Percentiles rank a stretch among this genome's conserved stretches.
phyloP scores from a whole-genome alignment of 306 rosid species.

The Elaeagnus macrophylla region DNA sequence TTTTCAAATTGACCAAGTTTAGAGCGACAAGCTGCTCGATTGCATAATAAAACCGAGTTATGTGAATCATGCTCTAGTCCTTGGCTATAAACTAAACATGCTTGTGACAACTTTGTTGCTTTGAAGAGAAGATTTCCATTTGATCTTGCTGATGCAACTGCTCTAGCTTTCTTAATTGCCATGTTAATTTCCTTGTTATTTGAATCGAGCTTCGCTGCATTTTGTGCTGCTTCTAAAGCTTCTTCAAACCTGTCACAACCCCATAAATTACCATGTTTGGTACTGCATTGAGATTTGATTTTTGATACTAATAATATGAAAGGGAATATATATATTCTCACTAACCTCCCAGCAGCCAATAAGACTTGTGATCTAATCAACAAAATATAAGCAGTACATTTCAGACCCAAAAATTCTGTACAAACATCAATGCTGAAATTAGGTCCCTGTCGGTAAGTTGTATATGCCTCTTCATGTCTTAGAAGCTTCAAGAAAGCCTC shows the following conservation, averaged over 20 bases:
- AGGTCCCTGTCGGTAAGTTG: constrained; percentile 47
- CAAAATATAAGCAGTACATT: constrained; percentile 39
- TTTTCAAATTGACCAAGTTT: constrained; percentile 81
- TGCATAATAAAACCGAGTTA: constrained; percentile 76
- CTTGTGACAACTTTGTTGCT: constrained; percentile 66
- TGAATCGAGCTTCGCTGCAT: constrained; percentile 64
- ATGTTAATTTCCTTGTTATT: constrained; percentile 37
- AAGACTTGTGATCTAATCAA: constrained; percentile 58
- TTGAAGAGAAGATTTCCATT: constrained; percentile 87
- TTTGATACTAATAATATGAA: neutral
- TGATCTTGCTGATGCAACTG: constrained; percentile 57
- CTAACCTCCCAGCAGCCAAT: constrained; percentile 83
- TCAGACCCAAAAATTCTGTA: constrained; percentile 47
- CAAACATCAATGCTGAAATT: constrained; percentile 41
- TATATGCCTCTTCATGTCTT: constrained; percentile 70
- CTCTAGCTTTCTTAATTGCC: constrained; percentile 52
- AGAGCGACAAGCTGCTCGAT: constrained; percentile 91
- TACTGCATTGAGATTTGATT: too few species aligned
- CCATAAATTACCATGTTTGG: neutral
- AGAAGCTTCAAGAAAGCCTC: constrained; percentile 71
- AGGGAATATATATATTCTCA: neutral
- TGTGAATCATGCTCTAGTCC: constrained; percentile 67
- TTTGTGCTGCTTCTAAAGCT: constrained; percentile 52
- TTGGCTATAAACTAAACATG: constrained; percentile 56
- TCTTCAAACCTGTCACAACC: constrained; percentile 62